phyloP scores from a whole-genome alignment of 805 yeast genomes.

The Starmerella geochares region DNA sequence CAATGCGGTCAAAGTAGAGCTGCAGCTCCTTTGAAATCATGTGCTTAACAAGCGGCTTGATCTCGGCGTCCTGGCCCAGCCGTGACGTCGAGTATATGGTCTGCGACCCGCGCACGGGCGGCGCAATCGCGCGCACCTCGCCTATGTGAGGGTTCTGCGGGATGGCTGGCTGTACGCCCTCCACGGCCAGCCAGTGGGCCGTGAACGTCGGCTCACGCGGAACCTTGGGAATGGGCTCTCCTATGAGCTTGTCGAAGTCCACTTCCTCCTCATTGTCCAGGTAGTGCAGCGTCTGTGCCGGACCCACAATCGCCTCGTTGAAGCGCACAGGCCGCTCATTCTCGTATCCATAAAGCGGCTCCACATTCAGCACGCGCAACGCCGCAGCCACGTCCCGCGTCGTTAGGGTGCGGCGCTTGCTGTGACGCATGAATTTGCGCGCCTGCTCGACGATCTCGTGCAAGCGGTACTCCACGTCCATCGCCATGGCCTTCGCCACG shows the following conservation, averaged over 20 bases:
- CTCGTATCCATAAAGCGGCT: slow-evolving; percentile 48
- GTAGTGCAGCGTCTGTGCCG: slow-evolving; percentile 88
- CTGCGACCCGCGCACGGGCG: slow-evolving; percentile 74
- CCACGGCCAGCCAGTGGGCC: slow-evolving; percentile 91
- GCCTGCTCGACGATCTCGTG: slow-evolving; percentile 95
- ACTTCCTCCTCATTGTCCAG: slow-evolving; percentile 82
- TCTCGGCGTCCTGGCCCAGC: slow-evolving; percentile 44
- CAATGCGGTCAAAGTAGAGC: slow-evolving; percentile 82
- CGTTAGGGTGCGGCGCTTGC: slow-evolving; percentile 69
- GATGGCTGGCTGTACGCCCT: slow-evolving; percentile 95
- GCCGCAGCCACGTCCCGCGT: slow-evolving; percentile 78
- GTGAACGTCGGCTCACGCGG: slow-evolving; percentile 89
- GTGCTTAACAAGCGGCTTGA: slow-evolving; percentile 89
- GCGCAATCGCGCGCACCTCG: slow-evolving; percentile 69
- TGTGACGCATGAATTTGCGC: slow-evolving; percentile 87
- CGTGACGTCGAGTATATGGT: slow-evolving; percentile 47
- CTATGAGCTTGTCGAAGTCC: slow-evolving; percentile 85
- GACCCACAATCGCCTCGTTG: slow-evolving; percentile 77
- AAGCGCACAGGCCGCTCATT: slow-evolving; percentile 55
- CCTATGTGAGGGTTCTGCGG: slow-evolving; percentile 81
- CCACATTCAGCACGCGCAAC: slow-evolving; percentile 74
- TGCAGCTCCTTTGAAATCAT: slow-evolving; percentile 89
- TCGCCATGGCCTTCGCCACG: slow-evolving; percentile 85
- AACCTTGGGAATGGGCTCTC: slow-evolving; percentile 88
- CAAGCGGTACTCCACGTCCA: slow-evolving; percentile 98